Evolutionary conservation across 306 rosid species (phyloP), one percentile per base, ranked within the genome.

Genomic region (Acacia crassicarpa): DNA sequence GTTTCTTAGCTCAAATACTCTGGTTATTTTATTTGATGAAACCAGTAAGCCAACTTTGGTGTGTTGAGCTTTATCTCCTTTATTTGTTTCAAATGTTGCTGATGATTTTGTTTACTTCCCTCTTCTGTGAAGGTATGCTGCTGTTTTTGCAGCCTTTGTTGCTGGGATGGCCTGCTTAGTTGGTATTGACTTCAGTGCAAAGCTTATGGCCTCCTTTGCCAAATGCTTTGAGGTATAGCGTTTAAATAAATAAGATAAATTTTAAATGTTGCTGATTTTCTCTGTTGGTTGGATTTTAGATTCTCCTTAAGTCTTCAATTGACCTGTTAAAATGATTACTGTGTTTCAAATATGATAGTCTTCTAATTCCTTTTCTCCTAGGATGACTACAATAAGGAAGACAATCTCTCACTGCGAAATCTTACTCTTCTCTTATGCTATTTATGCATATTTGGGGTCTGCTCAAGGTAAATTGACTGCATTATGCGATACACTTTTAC

Each of bases 111-210:
- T 54, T 54, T 46, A n/a, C 43, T 16, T 3, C 16, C 56, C 61
- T 45, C 53, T 72, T 40, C 58, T 82, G 78, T 86, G 83, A 70
- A 95, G 99, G 90, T 90, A 91, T 89, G 98, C 99, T 86, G 97
- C 97, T 59, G 89, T 91, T 66, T 95, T 95, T 79, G 94, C 93
- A 51, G 90, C 99, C 40, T 91, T 92, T 86, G 98, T 95, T 78
- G 96, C 97, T 20, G 98, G 97, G 72, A 89, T 92, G 92, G 87
- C 97, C 67, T 89, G 97, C 83, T 81, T 88, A 76, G 90, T 91
- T 38, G 99, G 99, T 86, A 77, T 84, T 40, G 94, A 95, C 82
- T 93, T 92, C 53, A 82, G 97, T 51, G 98, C 98, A 25, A 91
- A 87, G 86, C 85, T 95, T 87, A 74, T 92, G 94, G 93, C 93